Evolutionary conservation across 495 filamentous ascomycete genomes (phyloP), one percentile per base, ranked within the genome.

Genomic region (Neurospora sp.): DNA sequence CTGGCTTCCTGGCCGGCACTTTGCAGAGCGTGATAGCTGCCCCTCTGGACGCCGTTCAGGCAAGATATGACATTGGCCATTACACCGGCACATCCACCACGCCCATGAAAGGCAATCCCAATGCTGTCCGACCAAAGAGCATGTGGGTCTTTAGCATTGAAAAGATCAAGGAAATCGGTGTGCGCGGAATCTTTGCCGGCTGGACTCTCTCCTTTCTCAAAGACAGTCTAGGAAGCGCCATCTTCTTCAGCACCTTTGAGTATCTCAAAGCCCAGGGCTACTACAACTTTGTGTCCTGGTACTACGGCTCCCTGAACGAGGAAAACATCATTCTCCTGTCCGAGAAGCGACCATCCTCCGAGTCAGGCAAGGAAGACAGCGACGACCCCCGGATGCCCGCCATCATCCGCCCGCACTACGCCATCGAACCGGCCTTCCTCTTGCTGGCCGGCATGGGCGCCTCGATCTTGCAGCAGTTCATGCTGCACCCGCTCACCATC

Each of bases 191-290:
- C 14, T 95, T 95, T 78, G 91, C 93, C 0, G 94, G 94, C 22
- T 97, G 89, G 88, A 83, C 87, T 16, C 81, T 97, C 8, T 92
- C 90, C 0, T 89, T 96, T 68, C 20, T 93, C 37, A 94, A 94
- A 76, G 94, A 97, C 78, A 88, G 92, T 18, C 82, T 96, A 38
- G 94, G 94, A 1, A 91, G 89, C 76, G 94, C 90, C 9, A 80
- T 93, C 18, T 97, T 97, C 83, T 97, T 97, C 81, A 87, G 89
- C 40, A 88, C 87, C 1, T 97, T 97, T 75, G 94, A 97, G 81
- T 94, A 89, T 70, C 82, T 96, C 75, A 97, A 97, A 79, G 90
- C 91, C 9, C 94, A 97, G 79, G 85, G 85, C 10, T 97, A 94
- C 82, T 96, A 96, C 80, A 85, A 82, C 18, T 97, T 93, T 77